A percentile compares a stretch with the other conserved stretches of the same genome.
Evolutionary conservation across 805 yeast genomes (phyloP).

Genomic region (Kuraishia capsulata): DNA sequence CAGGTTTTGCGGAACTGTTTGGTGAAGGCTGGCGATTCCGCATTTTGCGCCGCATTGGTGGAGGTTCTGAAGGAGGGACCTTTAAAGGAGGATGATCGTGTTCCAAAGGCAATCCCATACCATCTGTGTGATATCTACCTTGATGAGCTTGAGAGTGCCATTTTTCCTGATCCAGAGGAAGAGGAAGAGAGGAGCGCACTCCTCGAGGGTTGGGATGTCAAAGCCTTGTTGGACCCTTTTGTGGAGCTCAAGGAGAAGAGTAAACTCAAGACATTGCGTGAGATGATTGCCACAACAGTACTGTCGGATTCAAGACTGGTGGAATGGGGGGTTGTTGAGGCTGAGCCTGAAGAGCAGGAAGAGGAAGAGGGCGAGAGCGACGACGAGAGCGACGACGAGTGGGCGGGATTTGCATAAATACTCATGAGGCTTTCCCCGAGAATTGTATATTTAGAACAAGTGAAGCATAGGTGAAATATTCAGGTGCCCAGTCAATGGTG

Average conservation of each 20-base stretch:
- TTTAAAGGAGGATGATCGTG: conserved; percentile 46
- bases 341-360: background rate
- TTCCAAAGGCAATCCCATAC: conserved; percentile 71
- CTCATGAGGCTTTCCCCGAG: no score
- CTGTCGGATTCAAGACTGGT: conserved; percentile 53
- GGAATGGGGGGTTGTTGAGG: conserved; percentile 48
- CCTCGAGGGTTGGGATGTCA: conserved; percentile 34
- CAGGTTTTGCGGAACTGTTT: conserved; percentile 61
- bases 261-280: conserved; percentile 53
- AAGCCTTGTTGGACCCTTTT: conserved; percentile 52
- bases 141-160: conserved; percentile 72
- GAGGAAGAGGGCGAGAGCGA: background rate
- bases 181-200: conserved; percentile 17
- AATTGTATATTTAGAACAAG: no score
- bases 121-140: conserved; percentile 78
- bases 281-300: conserved; percentile 57
- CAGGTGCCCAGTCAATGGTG: no score
- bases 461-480: no score
- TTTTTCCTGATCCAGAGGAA: conserved; percentile 40
- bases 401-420: background rate
- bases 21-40: conserved; percentile 49
- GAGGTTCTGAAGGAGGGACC: conserved; percentile 32
- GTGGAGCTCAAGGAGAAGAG: conserved; percentile 36
- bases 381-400: background rate
- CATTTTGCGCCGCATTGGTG: conserved; percentile 35